Conservation (phyloP, 208 protist genomes). For the Wallacemonas sp. region DNA sequence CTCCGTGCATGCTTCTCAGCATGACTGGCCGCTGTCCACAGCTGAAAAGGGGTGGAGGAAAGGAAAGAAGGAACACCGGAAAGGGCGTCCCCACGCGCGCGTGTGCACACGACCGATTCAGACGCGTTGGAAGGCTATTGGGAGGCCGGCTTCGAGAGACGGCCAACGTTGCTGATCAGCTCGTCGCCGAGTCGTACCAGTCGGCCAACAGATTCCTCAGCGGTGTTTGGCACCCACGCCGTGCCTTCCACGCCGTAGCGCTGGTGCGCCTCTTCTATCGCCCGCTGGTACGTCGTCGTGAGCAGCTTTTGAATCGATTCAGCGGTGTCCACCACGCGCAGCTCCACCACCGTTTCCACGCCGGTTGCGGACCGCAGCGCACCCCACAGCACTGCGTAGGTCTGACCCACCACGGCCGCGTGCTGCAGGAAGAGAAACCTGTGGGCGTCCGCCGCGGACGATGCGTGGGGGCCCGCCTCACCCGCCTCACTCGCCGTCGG, state of each 20-base stretch:
- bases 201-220: conserved; percentile 43
- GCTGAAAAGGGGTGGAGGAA: not conserved
- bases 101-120: no score
- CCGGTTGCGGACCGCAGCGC: conserved; percentile 51
- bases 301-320: conserved; percentile 35
- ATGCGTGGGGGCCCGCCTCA: not conserved
- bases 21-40: no score
- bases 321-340: conserved; percentile 36
- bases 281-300: conserved; percentile 21
- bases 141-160: conserved; percentile 12
- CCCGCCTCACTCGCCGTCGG: conserved; percentile 12
- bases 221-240: conserved; percentile 49
- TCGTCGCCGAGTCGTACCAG: conserved; percentile 45
- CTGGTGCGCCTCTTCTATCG: conserved; percentile 17
- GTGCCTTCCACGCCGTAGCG: conserved; percentile 11
- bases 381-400: conserved; percentile 69
- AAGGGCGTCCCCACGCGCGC: no score
- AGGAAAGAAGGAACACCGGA: not conserved
- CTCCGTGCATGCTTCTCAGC: no score
- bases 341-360: conserved; percentile 32
- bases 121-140: no score
- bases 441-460: conserved; percentile 3
- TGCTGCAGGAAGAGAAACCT: conserved; percentile 55
- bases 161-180: conserved; percentile 32
- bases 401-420: conserved; percentile 46